Evolutionary conservation across 768 basidiomycete species (phyloP).

Genomic region (Boletus pseudopeckii): DNA sequence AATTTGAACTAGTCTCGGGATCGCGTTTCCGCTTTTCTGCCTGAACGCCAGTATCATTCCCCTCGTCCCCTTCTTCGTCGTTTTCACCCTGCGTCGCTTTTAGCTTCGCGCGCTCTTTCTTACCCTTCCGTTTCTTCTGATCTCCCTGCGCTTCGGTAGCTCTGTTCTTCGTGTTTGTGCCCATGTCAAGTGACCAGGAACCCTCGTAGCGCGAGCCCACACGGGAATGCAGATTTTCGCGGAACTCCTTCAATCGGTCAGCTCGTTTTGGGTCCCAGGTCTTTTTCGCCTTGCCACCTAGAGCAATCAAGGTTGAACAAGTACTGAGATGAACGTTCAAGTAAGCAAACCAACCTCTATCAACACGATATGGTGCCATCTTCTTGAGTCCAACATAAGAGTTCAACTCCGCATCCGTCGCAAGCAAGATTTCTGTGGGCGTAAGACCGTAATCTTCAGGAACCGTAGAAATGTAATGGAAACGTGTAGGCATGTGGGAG

Average conservation of each 20-base stretch:
- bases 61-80: conserved; percentile 4
- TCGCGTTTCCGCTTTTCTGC: conserved; percentile 19
- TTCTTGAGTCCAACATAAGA: conserved; percentile 86
- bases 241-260: conserved; percentile 71
- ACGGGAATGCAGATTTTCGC: conserved; percentile 53
- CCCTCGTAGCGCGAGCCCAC: conserved; percentile 18
- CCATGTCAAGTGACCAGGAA: conserved; percentile 16
- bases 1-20: conserved; percentile 2
- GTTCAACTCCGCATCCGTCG: conserved; percentile 91
- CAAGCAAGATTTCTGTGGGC: conserved; percentile 84
- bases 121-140: conserved; percentile 64
- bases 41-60: not conserved
- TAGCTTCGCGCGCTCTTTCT: conserved; percentile 61
- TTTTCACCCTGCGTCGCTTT: conserved; percentile 32
- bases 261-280: conserved; percentile 60
- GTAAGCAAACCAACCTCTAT: conserved; percentile 30
- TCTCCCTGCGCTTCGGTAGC: conserved; percentile 13
- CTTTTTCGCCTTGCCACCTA: conserved; percentile 28
- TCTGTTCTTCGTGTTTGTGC: conserved; percentile 4
- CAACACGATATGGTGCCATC: conserved; percentile 83
- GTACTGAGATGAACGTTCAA: not conserved
- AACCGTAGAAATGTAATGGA: conserved; percentile 80
- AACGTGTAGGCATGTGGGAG: conserved; percentile 85
- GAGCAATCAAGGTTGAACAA: not conserved
- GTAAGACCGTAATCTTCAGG: conserved; percentile 65